Evolutionary conservation across 2,329 filamentous ascomycete genomes (phyloP).

Genomic region (Saccharata proteae): DNA sequence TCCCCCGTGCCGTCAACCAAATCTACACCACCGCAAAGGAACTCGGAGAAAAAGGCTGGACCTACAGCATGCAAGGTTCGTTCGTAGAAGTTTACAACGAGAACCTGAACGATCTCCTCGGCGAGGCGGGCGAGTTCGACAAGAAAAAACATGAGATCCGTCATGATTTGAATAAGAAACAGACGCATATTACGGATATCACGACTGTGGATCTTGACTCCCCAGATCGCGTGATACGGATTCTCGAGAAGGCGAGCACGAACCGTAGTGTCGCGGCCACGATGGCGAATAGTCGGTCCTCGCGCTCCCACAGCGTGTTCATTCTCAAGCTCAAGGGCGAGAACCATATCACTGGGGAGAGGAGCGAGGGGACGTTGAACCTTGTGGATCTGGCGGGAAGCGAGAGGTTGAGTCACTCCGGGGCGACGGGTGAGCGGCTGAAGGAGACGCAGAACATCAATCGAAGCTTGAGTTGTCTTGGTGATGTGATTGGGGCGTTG

Average conservation of each 20-base stretch:
- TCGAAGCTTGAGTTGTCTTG: conserved; percentile 79
- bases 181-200: conserved; percentile 71
- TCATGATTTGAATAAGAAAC: conserved; percentile 70
- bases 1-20: conserved; percentile 81
- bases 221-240: conserved; percentile 64
- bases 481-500: conserved; percentile 90
- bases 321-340: conserved; percentile 59
- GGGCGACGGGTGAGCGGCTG: conserved; percentile 73
- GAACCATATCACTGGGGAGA: conserved; percentile 67
- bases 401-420: conserved; percentile 77
- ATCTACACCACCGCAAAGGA: conserved; percentile 81
- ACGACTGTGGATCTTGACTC: conserved; percentile 67
- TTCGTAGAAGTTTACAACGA: conserved; percentile 99
- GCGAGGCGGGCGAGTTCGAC: conserved; percentile 55
- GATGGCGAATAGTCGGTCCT: conserved; percentile 93
- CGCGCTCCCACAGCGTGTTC: conserved; percentile 90
- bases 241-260: conserved; percentile 66
- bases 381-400: conserved; percentile 91
- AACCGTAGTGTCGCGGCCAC: conserved; percentile 91
- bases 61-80: conserved; percentile 84
- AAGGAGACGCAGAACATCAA: conserved; percentile 98
- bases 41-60: conserved; percentile 84
- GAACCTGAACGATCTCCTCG: conserved; percentile 81
- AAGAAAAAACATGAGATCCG: conserved; percentile 82
- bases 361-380: conserved; percentile 86